A percentile compares a stretch with the other conserved stretches of the same genome.
Conservation (phyloP, 306 rosid species). For the Leucaena leucocephala region DNA sequence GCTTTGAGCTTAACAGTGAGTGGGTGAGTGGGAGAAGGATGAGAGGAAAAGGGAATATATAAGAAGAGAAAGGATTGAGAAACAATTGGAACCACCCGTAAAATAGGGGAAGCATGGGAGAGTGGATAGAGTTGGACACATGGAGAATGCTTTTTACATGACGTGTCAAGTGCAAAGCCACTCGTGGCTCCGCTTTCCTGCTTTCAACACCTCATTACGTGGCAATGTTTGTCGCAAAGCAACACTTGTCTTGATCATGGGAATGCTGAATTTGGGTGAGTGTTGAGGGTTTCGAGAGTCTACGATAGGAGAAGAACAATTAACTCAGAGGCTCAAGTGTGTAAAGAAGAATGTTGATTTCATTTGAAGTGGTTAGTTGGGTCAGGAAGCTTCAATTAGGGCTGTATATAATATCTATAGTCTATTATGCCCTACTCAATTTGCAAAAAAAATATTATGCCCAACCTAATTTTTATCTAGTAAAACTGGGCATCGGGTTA, state of each 20-base stretch:
- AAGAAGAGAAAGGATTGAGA: constrained; percentile 35
- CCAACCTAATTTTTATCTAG: no score
- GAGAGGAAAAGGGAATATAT: constrained; percentile 7
- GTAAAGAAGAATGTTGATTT: not conserved
- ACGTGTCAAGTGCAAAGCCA: constrained; percentile 49
- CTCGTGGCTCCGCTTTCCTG: not conserved
- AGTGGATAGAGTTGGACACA: constrained; percentile 56
- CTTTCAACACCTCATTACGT: not conserved
- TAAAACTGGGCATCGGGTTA: no score
- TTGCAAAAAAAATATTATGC: no score
- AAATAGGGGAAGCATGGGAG: constrained; percentile 39
- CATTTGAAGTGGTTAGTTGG: not conserved
- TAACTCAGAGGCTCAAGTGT: no score
- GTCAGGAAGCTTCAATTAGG: no score
- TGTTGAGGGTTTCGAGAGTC: not conserved
- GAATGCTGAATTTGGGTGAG: not conserved
- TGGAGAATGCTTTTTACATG: constrained; percentile 44
- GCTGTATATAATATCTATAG: no score
- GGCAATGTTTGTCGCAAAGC: not conserved
- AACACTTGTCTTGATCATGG: not conserved
- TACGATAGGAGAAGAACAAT: not conserved
- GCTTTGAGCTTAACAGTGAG: not conserved
- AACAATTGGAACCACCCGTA: constrained; percentile 55
- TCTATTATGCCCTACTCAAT: no score
- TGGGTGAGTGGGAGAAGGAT: constrained; percentile 17